phyloP scores from a whole-genome alignment of 345 rosid genomes.

The Clausena lansium region DNA sequence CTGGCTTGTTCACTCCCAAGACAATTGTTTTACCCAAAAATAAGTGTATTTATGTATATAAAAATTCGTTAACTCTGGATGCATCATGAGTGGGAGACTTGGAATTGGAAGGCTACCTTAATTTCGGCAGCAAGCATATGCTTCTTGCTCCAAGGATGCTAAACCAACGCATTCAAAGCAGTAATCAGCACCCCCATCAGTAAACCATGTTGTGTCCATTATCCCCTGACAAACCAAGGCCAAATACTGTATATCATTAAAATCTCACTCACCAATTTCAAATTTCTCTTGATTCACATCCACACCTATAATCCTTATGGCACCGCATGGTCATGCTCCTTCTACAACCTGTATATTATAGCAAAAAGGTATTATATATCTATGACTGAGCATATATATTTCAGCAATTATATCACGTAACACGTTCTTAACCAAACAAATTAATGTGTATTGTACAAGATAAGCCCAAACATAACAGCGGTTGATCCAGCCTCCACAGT shows the following conservation, averaged over 20 bases:
- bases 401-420: not conserved
- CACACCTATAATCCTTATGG: constrained; percentile 69
- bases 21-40: constrained; percentile 81
- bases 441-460: constrained; percentile 48
- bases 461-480: constrained; percentile 79
- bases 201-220: constrained; percentile 11
- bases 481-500: constrained; percentile 80
- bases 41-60: not conserved
- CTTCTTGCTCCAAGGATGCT: constrained; percentile 57
- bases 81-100: not conserved
- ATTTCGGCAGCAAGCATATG: constrained; percentile 66
- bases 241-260: not conserved
- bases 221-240: not conserved
- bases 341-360: constrained; percentile 62
- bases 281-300: constrained; percentile 67
- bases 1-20: constrained; percentile 75
- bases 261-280: constrained; percentile 53
- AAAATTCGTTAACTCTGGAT: not conserved
- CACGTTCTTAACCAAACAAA: constrained; percentile 24
- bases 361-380: not conserved
- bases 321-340: constrained; percentile 78
- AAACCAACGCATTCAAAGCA: constrained; percentile 80
- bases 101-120: constrained; percentile 40
- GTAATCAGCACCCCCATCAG: constrained; percentile 76
- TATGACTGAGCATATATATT: not conserved